Conservation (phyloP, 495 filamentous ascomycete genomes). For the Penicillium soppii region DNA sequence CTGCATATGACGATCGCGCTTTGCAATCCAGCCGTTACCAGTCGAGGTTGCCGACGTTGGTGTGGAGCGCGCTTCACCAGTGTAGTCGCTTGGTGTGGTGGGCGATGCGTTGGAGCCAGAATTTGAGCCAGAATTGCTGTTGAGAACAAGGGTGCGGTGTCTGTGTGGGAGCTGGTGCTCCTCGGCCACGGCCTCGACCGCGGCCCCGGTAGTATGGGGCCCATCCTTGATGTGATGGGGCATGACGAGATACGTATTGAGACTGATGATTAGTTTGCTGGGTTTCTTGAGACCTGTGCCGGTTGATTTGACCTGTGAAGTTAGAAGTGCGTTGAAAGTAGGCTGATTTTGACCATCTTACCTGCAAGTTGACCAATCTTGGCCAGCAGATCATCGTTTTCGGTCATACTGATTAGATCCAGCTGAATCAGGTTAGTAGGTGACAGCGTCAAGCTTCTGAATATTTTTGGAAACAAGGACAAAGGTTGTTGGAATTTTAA, state of each 20-base stretch:
- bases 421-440: constrained; percentile 7
- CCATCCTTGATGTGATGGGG: constrained; percentile 46
- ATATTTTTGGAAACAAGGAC: neutral
- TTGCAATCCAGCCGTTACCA: constrained; percentile 68
- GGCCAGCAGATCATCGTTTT: constrained; percentile 71
- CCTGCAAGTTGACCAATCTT: constrained; percentile 76
- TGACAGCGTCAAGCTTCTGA: neutral
- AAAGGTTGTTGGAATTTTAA: neutral
- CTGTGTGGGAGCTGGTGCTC: constrained; percentile 51
- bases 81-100: constrained; percentile 37
- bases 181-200: constrained; percentile 40
- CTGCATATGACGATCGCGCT: constrained; percentile 81
- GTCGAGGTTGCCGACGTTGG: constrained; percentile 34
- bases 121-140: constrained; percentile 42
- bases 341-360: constrained; percentile 35
- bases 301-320: constrained; percentile 73
- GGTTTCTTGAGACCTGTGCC: constrained; percentile 66
- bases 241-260: constrained; percentile 39
- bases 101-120: constrained; percentile 28
- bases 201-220: constrained; percentile 47
- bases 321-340: constrained; percentile 27
- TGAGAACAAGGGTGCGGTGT: constrained; percentile 73
- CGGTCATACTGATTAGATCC: constrained; percentile 54
- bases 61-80: constrained; percentile 24
- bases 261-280: constrained; percentile 26